Evolutionary conservation across 768 basidiomycete species (phyloP).

Genomic region (Postia placenta): DNA sequence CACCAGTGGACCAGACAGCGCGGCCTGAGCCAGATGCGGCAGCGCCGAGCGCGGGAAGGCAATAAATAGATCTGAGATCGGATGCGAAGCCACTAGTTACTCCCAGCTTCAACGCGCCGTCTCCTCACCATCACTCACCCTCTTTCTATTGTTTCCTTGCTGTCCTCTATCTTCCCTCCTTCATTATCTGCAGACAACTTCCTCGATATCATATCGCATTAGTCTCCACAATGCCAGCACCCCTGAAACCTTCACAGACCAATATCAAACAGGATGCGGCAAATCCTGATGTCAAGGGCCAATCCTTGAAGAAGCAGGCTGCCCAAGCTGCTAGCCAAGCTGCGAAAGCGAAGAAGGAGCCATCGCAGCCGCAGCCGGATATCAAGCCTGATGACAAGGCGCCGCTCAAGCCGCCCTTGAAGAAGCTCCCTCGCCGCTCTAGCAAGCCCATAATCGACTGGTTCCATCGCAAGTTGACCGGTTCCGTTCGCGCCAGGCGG

Average conservation of each 20-base stretch:
- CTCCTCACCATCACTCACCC: background rate
- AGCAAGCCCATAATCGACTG: conserved; percentile 87
- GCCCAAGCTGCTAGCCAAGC: conserved; percentile 10
- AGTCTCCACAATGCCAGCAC: conserved; percentile 9
- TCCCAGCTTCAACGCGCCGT: background rate
- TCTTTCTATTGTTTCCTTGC: background rate
- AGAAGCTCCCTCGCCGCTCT: conserved; percentile 62
- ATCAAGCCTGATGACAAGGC: background rate
- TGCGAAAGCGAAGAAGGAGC: conserved; percentile 18
- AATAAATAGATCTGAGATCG: background rate
- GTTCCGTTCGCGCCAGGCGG: conserved; percentile 55
- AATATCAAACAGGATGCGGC: conserved; percentile 1
- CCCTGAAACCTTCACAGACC: conserved; percentile 6
- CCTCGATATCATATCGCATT: too few species aligned
- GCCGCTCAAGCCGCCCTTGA: conserved; percentile 22
- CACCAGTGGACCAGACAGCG: background rate
- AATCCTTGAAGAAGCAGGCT: conserved; percentile 4
- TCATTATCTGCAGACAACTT: too few species aligned
- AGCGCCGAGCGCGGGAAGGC: background rate
- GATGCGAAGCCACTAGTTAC: background rate
- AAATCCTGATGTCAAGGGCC: conserved; percentile 3
- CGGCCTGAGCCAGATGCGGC: background rate
- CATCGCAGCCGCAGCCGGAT: conserved; percentile 1
- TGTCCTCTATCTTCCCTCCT: background rate
- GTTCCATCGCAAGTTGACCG: conserved; percentile 83